phyloP scores from a whole-genome alignment of 2,329 filamentous ascomycete species.

The Cadophora luteo-olivacea region DNA sequence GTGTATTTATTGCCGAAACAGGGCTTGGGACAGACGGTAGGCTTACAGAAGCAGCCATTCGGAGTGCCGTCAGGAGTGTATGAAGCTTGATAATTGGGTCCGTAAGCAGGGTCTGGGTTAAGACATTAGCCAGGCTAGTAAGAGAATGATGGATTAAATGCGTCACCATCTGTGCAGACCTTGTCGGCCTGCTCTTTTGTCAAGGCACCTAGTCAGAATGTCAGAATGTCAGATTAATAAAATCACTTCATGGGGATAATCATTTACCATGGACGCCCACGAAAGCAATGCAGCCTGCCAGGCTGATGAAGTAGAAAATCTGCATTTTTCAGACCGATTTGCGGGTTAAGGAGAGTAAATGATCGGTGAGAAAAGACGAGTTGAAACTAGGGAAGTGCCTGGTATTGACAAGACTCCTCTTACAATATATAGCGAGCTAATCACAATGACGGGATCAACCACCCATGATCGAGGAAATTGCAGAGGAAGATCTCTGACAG shows the following conservation, averaged over 20 bases:
- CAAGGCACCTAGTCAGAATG: background rate
- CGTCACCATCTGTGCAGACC: conserved; percentile 10
- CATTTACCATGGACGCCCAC: background rate
- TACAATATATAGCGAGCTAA: background rate
- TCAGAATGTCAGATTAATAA: background rate
- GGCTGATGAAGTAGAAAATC: background rate
- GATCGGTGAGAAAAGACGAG: background rate
- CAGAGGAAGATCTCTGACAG: conserved; percentile 9
- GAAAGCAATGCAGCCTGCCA: background rate
- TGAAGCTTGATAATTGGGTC: conserved; percentile 14
- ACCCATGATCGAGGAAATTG: background rate
- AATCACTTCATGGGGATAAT: background rate
- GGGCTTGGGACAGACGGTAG: conserved; percentile 16
- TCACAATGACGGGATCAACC: background rate
- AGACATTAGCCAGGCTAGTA: background rate
- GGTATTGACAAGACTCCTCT: background rate
- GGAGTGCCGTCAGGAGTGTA: background rate
- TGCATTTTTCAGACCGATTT: background rate
- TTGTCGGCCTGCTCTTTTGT: conserved; percentile 11
- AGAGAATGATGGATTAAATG: background rate
- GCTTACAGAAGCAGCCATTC: conserved; percentile 7
- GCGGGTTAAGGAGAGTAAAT: background rate
- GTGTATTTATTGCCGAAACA: conserved; percentile 15
- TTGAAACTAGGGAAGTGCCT: too few relatives aligned
- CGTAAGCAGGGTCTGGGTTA: conserved; percentile 2